Base-by-base conservation (phyloP, 768 basidiomycete species). In the Kwoniella europaea region DNA sequence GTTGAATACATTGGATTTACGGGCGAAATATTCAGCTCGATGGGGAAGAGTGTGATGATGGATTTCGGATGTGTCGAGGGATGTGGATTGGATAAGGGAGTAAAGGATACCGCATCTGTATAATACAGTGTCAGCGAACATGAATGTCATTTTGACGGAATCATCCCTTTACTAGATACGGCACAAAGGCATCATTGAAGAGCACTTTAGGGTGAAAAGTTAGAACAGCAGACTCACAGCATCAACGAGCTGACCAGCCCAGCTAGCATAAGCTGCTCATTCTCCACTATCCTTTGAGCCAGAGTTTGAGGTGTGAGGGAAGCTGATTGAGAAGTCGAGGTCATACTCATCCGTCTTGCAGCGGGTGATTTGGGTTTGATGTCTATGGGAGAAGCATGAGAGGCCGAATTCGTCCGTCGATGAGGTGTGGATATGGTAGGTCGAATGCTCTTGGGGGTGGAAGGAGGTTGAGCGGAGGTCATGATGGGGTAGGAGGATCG, bases 21-120 rank as follows among this genome's bases (percentile, higher is more conserved):
- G 87, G 12, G 94, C 93, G 78, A 93, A 93, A 84, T 90, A 90
- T 82, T 91, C 86, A 10, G 64, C 71, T 0, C 89, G 84, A 12
- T 82, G 67, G 67, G 88, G 85, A 42, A 92, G 87, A 2, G 87
- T 90, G 0, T 90, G 87, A 41, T 67, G 65, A 63, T 89, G 83
- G 2, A 91, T 91, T 78, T 93, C 85, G 18, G 94, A 94, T 3
- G 93, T 94, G 85, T 94, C 91, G 74, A 95, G 90, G 74, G 89
- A 93, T 16, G 92, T 91, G 71, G 86, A 78, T 77, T 90, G 84
- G 35, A 86, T 53, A 7, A 76, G 29, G 13, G 79, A 78, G 61
- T 73, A 69, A 24, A 73, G 44, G n/a, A 74, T 80, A 7, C 72
- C 76, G 41, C 55, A 54, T 18, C 78, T 79, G 13, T 58, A 16